Evolutionary conservation across 2,329 filamentous ascomycete species (phyloP), one percentile per base, ranked within the genome.

Genomic region (Colletotrichum spinosum): DNA sequence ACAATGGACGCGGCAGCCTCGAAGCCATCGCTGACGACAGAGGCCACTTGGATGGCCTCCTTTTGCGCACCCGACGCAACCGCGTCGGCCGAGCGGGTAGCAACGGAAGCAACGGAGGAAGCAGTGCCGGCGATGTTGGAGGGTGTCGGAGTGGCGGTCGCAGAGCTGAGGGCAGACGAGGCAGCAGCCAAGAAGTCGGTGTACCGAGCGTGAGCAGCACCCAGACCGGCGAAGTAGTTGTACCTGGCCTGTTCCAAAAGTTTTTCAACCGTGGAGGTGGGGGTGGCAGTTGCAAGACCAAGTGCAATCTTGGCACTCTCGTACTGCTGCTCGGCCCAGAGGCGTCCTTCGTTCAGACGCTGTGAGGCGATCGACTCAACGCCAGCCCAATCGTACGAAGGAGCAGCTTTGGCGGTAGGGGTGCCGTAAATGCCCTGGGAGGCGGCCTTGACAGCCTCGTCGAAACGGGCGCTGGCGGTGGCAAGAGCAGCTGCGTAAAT

Each of bases 181-280:
- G 92, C 92, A 5, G 90, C 88, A 11, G 84, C 83, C 2, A 96
- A 69, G 72, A 96, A 95, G 54, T 90, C 90, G 6, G 90, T 88
- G 75, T 96, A 96, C 42, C 90, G 88, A 48, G 89, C 92, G 72
- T 97, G 91, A 1, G 93, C 93, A 49, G 93, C 77, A 35, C 93
- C 93, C 33, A 96, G 77, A 10, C 90, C 92, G 68, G 93, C 90
- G 70, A 93, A 94, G 76, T 95, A 95, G 72, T 88, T 86, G 70
- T 84, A 78, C 70, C 83, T 86, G 50, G 86, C 90, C 80, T 83
- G 89, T 74, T 82, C 87, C 74, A 80, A 87, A 78, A 83, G 86
- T 81, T 78, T 90, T 76, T 80, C 90, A 66, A 76, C 84, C 76
- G 78, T 71, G 0, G 83, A 79, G 69, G 78, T 88, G 69, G 75